A percentile compares a stretch with the other conserved stretches of the same genome.
Evolutionary conservation across 1,284 basidiomycete species (phyloP).

Genomic region (Marasmius tenuissimus): DNA sequence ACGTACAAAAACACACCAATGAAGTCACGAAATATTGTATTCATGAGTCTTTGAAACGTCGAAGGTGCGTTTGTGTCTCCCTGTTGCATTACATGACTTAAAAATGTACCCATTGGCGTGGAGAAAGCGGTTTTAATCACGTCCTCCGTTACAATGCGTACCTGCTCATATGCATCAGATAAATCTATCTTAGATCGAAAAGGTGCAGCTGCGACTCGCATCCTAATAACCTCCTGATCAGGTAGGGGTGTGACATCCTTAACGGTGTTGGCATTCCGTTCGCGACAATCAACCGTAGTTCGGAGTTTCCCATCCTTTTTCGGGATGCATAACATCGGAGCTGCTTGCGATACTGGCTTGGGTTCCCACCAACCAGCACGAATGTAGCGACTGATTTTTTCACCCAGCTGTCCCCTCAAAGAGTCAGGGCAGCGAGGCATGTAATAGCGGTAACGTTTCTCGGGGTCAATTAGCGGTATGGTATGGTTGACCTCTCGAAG

Average conservation of each 20-base stretch:
- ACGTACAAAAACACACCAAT: slow-evolving; percentile 27
- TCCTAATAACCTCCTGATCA: too few species aligned
- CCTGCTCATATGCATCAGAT: neutral
- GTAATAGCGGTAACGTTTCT: neutral
- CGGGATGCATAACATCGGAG: neutral
- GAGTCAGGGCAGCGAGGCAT: too few species aligned
- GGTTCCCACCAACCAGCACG: neutral
- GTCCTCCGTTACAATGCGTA: neutral
- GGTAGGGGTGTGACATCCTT: too few species aligned
- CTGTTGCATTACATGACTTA: neutral
- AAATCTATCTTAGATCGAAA: neutral
- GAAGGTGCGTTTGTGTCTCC: too few species aligned
- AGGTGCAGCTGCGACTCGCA: neutral
- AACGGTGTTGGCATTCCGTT: too few species aligned
- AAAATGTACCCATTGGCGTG: neutral
- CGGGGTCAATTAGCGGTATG: neutral
- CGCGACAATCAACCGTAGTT: too few species aligned
- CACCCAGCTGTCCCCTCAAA: neutral
- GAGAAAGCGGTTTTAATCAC: neutral
- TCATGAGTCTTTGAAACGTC: slow-evolving; percentile 23
- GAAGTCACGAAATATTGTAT: slow-evolving; percentile 22
- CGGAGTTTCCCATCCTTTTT: neutral
- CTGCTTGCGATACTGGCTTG: neutral
- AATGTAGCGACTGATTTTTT: neutral
- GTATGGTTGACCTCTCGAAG: neutral